These are phyloP conservation scores for Saccharum officinarum DNA, from an alignment of 176 grass and related monocot genomes.

Conservation along the genomic window DNA sequence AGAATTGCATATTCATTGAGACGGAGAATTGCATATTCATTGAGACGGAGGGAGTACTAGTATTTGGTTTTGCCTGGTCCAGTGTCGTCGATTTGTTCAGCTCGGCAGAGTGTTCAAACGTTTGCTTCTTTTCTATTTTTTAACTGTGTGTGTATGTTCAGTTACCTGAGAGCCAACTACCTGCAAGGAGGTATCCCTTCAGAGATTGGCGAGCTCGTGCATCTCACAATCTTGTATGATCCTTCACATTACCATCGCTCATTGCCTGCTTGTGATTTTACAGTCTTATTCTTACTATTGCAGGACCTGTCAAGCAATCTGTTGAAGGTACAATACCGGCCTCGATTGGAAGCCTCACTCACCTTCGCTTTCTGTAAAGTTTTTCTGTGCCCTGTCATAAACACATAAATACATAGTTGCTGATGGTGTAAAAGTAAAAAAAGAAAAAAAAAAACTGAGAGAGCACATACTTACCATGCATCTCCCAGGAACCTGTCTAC, in stretches of 20 bases:
- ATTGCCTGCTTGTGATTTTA: neutral
- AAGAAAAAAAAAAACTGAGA: too few species aligned
- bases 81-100: constrained; percentile 3
- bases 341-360: constrained; percentile 60
- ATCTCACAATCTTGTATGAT: constrained; percentile 86
- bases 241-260: neutral
- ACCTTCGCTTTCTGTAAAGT: constrained; percentile 80
- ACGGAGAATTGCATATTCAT: too few species aligned
- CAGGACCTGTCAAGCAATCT: constrained; percentile 92
- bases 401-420: too few species aligned
- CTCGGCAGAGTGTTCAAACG: neutral
- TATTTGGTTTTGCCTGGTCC: neutral
- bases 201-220: constrained; percentile 71
- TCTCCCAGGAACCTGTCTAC: constrained; percentile 49
- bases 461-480: neutral
- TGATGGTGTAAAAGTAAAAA: neutral
- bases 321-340: constrained; percentile 72
- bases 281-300: neutral
- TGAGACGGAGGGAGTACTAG: too few species aligned
- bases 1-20: too few species aligned
- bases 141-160: constrained; percentile 10
- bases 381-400: neutral
- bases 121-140: neutral
- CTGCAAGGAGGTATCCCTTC: constrained; percentile 93
- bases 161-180: constrained; percentile 93